These are phyloP conservation scores for Cymbomonas tetramitiformis DNA, from an alignment of 139 green algal species.

Conservation along the genomic window DNA sequence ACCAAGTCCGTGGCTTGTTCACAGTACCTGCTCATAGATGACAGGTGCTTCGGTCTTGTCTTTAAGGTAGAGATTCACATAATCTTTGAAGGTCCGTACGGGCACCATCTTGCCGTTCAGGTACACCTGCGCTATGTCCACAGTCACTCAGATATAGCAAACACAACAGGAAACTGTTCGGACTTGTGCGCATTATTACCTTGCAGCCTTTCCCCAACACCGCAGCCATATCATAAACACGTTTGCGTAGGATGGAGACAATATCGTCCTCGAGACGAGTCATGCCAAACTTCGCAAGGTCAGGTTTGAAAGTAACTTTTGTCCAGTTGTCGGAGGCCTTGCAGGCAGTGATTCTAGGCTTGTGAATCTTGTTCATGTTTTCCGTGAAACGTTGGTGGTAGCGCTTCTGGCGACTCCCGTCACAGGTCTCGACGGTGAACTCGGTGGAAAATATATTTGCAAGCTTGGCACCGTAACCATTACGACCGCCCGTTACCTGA, in stretches of 20 bases:
- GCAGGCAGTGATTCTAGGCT: conserved; percentile 67
- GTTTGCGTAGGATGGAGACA: conserved; percentile 67
- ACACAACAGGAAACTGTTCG: not conserved
- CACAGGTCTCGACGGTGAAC: conserved; percentile 88
- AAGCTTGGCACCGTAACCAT: conserved; percentile 96
- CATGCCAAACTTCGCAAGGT: conserved; percentile 93
- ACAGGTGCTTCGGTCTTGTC: not conserved
- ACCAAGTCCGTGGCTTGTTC: too few species aligned
- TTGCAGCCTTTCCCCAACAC: conserved; percentile 75
- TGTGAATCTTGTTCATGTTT: conserved; percentile 48
- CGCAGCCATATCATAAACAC: conserved; percentile 86
- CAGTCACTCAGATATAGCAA: too few species aligned
- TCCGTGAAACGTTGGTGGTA: conserved; percentile 71
- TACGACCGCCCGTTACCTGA: conserved; percentile 90
- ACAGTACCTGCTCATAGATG: conserved; percentile 5
- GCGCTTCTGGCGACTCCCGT: conserved; percentile 56
- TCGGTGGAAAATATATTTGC: conserved; percentile 98
- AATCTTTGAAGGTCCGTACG: conserved; percentile 83
- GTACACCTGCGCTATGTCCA: conserved; percentile 55
- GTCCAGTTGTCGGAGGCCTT: conserved; percentile 91
- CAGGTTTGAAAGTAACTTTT: conserved; percentile 83
- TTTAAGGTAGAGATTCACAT: conserved; percentile 81
- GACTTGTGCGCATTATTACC: not conserved
- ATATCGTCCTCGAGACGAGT: conserved; percentile 54
- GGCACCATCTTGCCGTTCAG: conserved; percentile 65